Evolutionary conservation across 768 basidiomycete genomes (phyloP).

Genomic region (Serendipita sp.): DNA sequence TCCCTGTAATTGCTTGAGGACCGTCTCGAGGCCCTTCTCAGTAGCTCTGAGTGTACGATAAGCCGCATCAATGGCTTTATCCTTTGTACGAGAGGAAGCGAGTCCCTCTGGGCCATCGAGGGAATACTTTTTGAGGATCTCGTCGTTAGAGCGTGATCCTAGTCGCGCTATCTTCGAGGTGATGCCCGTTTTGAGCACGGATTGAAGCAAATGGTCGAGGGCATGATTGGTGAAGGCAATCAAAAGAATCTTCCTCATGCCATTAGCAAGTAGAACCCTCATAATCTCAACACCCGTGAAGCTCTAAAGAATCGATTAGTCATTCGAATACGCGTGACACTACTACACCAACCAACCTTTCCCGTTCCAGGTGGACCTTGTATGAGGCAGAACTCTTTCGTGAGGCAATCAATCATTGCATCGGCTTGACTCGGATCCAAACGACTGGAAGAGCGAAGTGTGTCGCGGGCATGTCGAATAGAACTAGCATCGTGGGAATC

Average conservation of each 20-base stretch:
- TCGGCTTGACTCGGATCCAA: conserved; percentile 61
- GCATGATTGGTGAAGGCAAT: conserved; percentile 69
- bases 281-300: conserved; percentile 57
- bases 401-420: conserved; percentile 46
- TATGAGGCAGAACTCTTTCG: conserved; percentile 46
- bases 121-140: conserved; percentile 42
- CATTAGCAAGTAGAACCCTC: conserved; percentile 40
- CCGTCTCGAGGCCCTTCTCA: conserved; percentile 29
- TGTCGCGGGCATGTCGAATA: conserved; percentile 29
- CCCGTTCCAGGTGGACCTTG: conserved; percentile 75
- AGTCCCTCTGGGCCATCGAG: conserved; percentile 41
- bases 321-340: not conserved
- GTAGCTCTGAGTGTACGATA: conserved; percentile 28
- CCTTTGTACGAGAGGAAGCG: conserved; percentile 25
- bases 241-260: conserved; percentile 37
- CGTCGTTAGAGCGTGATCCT: conserved; percentile 48
- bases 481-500: conserved; percentile 28
- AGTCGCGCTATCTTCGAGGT: conserved; percentile 51
- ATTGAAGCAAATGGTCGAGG: conserved; percentile 52
- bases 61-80: conserved; percentile 19
- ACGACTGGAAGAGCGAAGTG: conserved; percentile 31
- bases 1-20: conserved; percentile 31
- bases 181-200: conserved; percentile 48
- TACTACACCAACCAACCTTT: conserved; percentile 36
- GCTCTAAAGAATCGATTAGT: conserved; percentile 24